Evolutionary conservation across 495 filamentous ascomycete species (phyloP).

Genomic region (Achaetomiella virescens): DNA sequence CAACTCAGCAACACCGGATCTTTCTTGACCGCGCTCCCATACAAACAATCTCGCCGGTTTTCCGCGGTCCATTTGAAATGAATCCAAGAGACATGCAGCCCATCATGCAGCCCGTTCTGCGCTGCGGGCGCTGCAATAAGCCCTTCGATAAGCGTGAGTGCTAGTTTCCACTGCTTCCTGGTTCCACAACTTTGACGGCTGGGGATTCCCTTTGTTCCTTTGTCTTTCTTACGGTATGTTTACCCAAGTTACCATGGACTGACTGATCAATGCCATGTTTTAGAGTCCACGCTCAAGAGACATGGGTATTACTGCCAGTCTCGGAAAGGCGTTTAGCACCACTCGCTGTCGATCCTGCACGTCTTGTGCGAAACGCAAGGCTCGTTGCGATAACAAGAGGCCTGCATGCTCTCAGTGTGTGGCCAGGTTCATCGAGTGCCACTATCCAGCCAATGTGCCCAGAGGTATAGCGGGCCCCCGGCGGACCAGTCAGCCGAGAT

Average conservation of each 20-base stretch:
- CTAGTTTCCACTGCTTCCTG: too few species aligned
- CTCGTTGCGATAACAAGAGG: slow-evolving; percentile 1
- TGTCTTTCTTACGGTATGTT: too few species aligned
- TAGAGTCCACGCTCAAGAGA: slow-evolving; percentile 5
- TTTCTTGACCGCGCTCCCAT: too few species aligned
- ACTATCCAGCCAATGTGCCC: neutral
- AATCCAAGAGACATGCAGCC: neutral
- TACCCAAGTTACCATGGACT: too few species aligned
- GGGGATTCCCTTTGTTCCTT: too few species aligned
- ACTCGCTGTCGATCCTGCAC: neutral
- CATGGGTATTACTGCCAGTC: slow-evolving; percentile 10
- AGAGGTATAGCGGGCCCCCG: too few species aligned
- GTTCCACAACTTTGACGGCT: too few species aligned
- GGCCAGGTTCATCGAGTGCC: neutral
- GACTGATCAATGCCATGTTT: neutral
- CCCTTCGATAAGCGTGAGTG: slow-evolving; percentile 8
- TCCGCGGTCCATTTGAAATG: neutral
- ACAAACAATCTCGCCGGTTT: neutral
- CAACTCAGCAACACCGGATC: too few species aligned
- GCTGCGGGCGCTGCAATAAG: slow-evolving; percentile 5
- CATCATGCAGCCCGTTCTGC: too few species aligned
- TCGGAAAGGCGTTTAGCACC: neutral
- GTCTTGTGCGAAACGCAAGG: slow-evolving; percentile 2
- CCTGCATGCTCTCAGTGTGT: slow-evolving; percentile 1
- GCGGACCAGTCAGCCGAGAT: too few species aligned